These are phyloP conservation scores for Verticillium nonalfalfae DNA, from an alignment of 2,329 filamentous ascomycete genomes.

Conservation along the genomic window DNA sequence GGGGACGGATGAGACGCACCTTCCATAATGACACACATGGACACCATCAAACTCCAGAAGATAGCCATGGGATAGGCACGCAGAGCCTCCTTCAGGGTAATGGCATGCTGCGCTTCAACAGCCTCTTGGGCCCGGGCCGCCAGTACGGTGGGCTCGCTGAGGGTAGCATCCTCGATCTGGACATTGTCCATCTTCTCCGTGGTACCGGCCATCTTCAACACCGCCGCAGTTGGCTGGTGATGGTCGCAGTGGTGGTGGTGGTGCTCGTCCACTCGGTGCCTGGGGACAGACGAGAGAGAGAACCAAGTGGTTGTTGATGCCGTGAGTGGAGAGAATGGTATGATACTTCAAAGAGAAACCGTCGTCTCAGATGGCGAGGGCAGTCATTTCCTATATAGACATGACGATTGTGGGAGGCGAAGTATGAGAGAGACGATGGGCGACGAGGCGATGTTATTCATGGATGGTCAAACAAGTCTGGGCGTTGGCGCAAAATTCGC, in stretches of 20 bases:
- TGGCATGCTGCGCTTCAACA: conserved; percentile 13
- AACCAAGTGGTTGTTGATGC: neutral
- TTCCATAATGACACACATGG: conserved; percentile 24
- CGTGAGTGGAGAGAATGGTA: neutral
- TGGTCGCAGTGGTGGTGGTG: neutral
- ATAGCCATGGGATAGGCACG: conserved; percentile 14
- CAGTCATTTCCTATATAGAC: neutral
- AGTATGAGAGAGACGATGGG: neutral
- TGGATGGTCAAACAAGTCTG: neutral
- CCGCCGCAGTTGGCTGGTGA: neutral
- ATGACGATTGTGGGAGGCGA: neutral
- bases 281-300: neutral
- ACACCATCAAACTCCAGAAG: conserved; percentile 17
- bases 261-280: neutral
- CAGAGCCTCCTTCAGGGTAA: conserved; percentile 18
- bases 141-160: neutral
- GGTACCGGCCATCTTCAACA: neutral
- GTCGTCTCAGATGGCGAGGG: neutral
- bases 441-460: neutral
- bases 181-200: neutral
- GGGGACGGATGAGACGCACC: conserved; percentile 3
- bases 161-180: neutral
- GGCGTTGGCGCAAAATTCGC: neutral
- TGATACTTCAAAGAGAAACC: neutral
- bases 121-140: neutral